Evolutionary conservation across 495 filamentous ascomycete genomes (phyloP), one percentile per base, ranked within the genome.

Genomic region (Hypoxylon fragiforme): DNA sequence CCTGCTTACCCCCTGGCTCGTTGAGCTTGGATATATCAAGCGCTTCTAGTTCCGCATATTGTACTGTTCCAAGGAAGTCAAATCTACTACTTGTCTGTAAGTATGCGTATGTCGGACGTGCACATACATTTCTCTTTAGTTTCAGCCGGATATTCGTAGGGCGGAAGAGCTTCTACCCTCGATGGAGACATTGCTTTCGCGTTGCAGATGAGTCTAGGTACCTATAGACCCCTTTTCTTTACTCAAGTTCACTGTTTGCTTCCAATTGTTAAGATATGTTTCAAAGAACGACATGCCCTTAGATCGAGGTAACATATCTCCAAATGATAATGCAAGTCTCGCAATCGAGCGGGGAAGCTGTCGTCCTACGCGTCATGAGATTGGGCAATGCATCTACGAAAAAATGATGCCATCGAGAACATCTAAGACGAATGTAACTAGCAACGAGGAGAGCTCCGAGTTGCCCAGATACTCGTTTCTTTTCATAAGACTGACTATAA

Each of bases 21-120:
- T 78, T 69, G 37, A 77, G 74, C 24, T 62, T 70, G 11, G 71
- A 73, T 2, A 84, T 68, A 50, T 84, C 81, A 12, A 84, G 69
- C 4, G 76, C 78, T 39, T 77, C 70, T 3, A 84, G 66, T 5
- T 62, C 51, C 2, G 57, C 57, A 50, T 64, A 64, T 40, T 60
- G 37, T 28, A 64, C 61, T 81, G 26, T 51, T 38, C 2, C 0
- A 12, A 1, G 16, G 13, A 5, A 32, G 15, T 9, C 24, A 28
- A 26, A n/a, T n/a, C n/a, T 60, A 7, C 50, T 20, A 18, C 8
- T 1, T 34, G 6, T 1, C 1, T 34, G 2, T 6, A 2, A 26
- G 3, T 30, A 18, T 13, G 13, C 8, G 3, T 9, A 37, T 9
- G 2, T 3, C 1, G 1, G 9, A 19, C 28, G 15, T 31, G 30